Evolutionary conservation across 1,139 yeast genomes (phyloP), one percentile per base, ranked within the genome.

Genomic region (Yamadazyma trypodendri): DNA sequence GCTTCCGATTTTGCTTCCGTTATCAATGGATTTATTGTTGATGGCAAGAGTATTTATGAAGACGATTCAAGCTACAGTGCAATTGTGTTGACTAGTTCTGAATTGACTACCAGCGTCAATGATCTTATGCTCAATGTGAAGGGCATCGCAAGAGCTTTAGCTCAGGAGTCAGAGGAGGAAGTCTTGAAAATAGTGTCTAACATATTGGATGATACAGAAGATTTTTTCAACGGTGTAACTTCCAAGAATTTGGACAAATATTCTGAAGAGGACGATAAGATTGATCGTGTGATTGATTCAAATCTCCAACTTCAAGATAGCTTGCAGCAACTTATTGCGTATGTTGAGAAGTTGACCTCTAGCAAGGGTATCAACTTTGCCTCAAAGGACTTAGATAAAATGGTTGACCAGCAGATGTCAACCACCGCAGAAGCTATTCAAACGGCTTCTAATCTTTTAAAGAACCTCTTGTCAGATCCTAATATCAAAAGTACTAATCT

Each of bases 1-100:
- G 88, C 90, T 0, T 86, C 92, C 6, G 94, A 84, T 35, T 87
- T 89, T 59, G 85, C 95, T 5, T 77, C 82, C 13, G 79, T 84
- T 11, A 88, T 88, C 64, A 87, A 85, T 55, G 77, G 81, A 35
- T 83, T 77, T 52, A 70, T 87, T 38, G 90, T 85, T 2, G 96
- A 86, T 55, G 95, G 90, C 10, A 79, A 79, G 36, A 72, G 75
- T 39, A 52, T 61, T 2, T 65, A 63, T 36, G 60, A 61, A 29
- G 87, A 83, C 40, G 87, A 84, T 44, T 63, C 82, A 4, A 75
- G 75, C 31, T 69, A 67, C 39, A 59, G 72, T 0, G 63, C 60
- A 27, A 77, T 88, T 23, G 83, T 89, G 46, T 74, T 77, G 49
- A 69, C 85, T 1, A 77, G 86, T 36, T 81, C 86, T 2, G 77